These are phyloP conservation scores for Plasmodium relictum DNA, from an alignment of 169 alveolate species.

Conservation along the genomic window DNA sequence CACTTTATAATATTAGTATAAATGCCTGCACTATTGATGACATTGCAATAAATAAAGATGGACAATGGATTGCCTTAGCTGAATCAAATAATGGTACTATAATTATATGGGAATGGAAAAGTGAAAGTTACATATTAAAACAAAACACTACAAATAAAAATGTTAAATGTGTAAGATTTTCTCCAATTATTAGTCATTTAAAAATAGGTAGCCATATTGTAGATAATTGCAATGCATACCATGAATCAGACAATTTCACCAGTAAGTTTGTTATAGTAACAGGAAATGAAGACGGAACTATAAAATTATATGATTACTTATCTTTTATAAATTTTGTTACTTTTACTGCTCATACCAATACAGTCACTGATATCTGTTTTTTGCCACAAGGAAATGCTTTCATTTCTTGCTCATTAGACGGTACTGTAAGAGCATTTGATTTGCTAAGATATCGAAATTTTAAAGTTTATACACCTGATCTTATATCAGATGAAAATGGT, in stretches of 20 bases:
- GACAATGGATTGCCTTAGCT: slow-evolving; percentile 94
- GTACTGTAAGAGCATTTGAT: slow-evolving; percentile 98
- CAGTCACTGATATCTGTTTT: slow-evolving; percentile 94
- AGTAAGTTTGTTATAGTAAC: slow-evolving; percentile 93
- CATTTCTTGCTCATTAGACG: slow-evolving; percentile 97
- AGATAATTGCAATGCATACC: slow-evolving; percentile 71
- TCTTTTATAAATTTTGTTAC: slow-evolving; percentile 96
- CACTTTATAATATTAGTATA: slow-evolving; percentile 82
- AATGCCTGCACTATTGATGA: slow-evolving; percentile 82
- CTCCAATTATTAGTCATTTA: slow-evolving; percentile 77
- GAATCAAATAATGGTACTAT: slow-evolving; percentile 88
- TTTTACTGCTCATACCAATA: slow-evolving; percentile 95
- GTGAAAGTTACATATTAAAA: slow-evolving; percentile 96
- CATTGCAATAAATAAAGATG: slow-evolving; percentile 84
- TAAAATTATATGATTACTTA: slow-evolving; percentile 96
- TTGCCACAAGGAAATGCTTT: slow-evolving; percentile 95
- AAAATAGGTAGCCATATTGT: slow-evolving; percentile 51
- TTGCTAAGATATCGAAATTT: slow-evolving; percentile 93
- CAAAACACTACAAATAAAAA: slow-evolving; percentile 94
- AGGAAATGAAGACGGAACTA: slow-evolving; percentile 98
- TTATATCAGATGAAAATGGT: slow-evolving; percentile 9
- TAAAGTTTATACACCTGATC: slow-evolving; percentile 89
- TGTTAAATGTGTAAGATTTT: slow-evolving; percentile 81
- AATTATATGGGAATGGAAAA: slow-evolving; percentile 99
- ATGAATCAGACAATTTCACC: slow-evolving; percentile 54